Base-by-base conservation (phyloP, 2,329 filamentous ascomycete genomes). In the Bipolaris zeicola region DNA sequence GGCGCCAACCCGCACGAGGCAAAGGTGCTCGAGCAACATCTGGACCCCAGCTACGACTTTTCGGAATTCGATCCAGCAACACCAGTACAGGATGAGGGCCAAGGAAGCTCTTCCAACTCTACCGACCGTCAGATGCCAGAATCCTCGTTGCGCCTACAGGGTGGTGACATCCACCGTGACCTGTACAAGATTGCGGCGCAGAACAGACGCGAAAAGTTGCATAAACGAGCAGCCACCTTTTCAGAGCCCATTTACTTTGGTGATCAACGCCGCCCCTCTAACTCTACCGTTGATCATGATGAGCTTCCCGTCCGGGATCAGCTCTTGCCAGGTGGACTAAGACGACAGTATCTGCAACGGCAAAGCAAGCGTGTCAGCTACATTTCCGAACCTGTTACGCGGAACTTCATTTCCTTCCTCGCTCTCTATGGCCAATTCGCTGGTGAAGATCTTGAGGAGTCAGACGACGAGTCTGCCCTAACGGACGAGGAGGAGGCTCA, bases 341-440 rank as follows among this genome's bases (percentile, higher is more conserved):
- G 83, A 48, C 77, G 83, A 20, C 79, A 84, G 50, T 85, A 80
- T 60, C 63, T 86, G 13, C 76, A 77, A 36, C 71, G 72, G 39
- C 74, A 78, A 52, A 74, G 77, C 50, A 65, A 75, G 31, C 69
- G 75, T 38, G 72, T 79, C 28, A 77, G 73, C 55, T 73, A 68
- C 50, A 79, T 73, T 55, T 82, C 78, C 14, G 78, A 82, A 16
- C 83, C 87, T 6, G 82, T 90, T 20, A 87, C 89, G 1, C 80
- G 81, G 57, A 89, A 87, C 68, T 92, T 92, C 70, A 85, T 91
- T 61, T 88, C 90, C 52, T 92, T 92, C 62, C 79, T 92, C 20
- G 87, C 90, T 57, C 79, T 92, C 0, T 92, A 92, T 68, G 89
- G 89, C 1, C 86, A 85, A 64, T 92, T 92, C 72, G 89, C 89